Evolutionary conservation across 805 yeast genomes (phyloP).

Genomic region (Candida mattraensis): DNA sequence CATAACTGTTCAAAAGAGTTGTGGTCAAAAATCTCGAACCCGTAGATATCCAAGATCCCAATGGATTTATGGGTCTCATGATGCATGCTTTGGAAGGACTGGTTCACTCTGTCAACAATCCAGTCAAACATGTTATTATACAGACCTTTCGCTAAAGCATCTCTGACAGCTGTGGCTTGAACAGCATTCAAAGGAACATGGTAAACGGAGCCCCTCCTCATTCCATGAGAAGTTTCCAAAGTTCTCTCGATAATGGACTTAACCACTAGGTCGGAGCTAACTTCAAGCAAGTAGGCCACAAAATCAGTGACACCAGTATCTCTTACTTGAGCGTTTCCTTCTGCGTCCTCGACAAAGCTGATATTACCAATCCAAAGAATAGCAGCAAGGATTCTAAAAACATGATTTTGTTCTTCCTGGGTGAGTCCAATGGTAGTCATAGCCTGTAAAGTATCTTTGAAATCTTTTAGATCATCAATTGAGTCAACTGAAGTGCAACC

Average conservation of each 20-base stretch:
- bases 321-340: constrained; percentile 77
- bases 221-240: constrained; percentile 88
- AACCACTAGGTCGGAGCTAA: constrained; percentile 62
- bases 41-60: constrained; percentile 94
- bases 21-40: constrained; percentile 93
- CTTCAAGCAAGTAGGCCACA: constrained; percentile 87
- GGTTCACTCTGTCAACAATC: constrained; percentile 91
- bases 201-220: constrained; percentile 87
- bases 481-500: constrained; percentile 85
- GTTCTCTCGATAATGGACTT: constrained; percentile 76
- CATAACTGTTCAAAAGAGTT: constrained; percentile 95
- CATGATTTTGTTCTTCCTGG: constrained; percentile 83
- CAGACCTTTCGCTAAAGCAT: constrained; percentile 92
- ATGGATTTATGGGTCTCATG: constrained; percentile 57
- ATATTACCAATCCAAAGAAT: constrained; percentile 95
- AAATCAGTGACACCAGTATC: constrained; percentile 92
- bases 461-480: constrained; percentile 80
- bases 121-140: constrained; percentile 93
- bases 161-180: constrained; percentile 94
- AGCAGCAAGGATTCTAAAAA: constrained; percentile 80
- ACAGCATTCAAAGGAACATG: constrained; percentile 90
- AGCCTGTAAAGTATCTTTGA: constrained; percentile 76
- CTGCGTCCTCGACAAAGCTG: constrained; percentile 79
- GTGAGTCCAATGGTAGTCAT: constrained; percentile 85
- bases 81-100: constrained; percentile 58